Base-by-base conservation (phyloP, 352 stramenopile species). In the Phytophthora syringae region DNA sequence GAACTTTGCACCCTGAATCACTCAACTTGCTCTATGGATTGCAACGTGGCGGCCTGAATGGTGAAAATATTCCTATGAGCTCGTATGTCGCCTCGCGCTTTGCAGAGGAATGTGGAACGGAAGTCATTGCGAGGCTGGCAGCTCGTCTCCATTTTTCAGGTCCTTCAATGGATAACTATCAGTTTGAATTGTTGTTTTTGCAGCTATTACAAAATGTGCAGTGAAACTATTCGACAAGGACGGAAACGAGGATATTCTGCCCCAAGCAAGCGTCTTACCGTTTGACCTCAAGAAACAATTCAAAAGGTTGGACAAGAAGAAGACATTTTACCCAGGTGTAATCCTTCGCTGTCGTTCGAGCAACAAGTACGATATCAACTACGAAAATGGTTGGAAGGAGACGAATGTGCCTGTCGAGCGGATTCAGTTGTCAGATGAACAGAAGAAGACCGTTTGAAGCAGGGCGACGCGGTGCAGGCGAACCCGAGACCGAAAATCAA, bases 281-380 rank as follows among this genome's bases (percentile, higher is more conserved):
- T 65, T 65, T 40, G 16, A 58, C 15, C 37, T 37, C 13, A 65
- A 37, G 7, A 65, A 65, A 44, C 47, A 20, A 27, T 65, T 58
- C 22, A 57, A 58, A 57, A 32, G 34, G 57, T 18, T 40, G 34
- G 34, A 40, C 34, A 40, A 40, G 34, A 40, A n/a, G n/a, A 40
- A 40, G 32, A 40, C 11, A 20, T 40, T 18, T 40, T 40, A 40
- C 15, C 34, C 2, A 5, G 34, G 12, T 3, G 12, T 40, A 12
- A 40, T 40, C 16, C n/a, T 7, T 18, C 15, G 7, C 10, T 40
- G 13, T 16, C 2, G n/a, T 20, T 40, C 34, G 34, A 40, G n/a
- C 34, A 12, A 12, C 34, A 40, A 13, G 10, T 40, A 18, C 34
- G 34, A 16, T 18, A 40, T 40, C 16, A 13, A 20, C 34, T 40